phyloP scores from a whole-genome alignment of 2,329 filamentous ascomycete species.

The Aspergillus felis region DNA sequence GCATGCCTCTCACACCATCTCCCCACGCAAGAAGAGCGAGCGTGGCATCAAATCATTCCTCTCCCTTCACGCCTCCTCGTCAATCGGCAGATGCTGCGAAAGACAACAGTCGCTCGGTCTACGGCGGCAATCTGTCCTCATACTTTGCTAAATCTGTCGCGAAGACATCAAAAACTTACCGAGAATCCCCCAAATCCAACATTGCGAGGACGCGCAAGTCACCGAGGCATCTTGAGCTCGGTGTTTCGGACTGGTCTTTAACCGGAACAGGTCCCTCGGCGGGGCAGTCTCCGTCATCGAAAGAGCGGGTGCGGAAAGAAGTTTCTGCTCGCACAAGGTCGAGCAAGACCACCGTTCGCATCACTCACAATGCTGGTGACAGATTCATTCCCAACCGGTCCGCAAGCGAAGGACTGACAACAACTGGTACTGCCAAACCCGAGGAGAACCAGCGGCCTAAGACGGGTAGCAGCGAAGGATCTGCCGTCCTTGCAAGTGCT shows the following conservation, averaged over 20 bases:
- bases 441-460: constrained; percentile 74
- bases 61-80: constrained; percentile 72
- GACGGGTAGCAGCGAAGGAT: constrained; percentile 66
- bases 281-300: constrained; percentile 54
- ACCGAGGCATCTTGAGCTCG: constrained; percentile 82
- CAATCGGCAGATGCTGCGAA: constrained; percentile 53
- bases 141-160: constrained; percentile 67
- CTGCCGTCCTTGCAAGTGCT: constrained; percentile 70
- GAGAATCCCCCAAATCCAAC: constrained; percentile 94
- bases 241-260: constrained; percentile 87
- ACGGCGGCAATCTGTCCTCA: constrained; percentile 72
- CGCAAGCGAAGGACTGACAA: constrained; percentile 82
- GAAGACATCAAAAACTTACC: constrained; percentile 51
- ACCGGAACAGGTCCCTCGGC: constrained; percentile 68
- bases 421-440: constrained; percentile 77
- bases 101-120: constrained; percentile 64
- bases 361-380: constrained; percentile 69
- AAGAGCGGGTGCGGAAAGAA: constrained; percentile 55
- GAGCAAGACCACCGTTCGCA: constrained; percentile 70
- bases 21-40: constrained; percentile 62
- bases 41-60: constrained; percentile 54
- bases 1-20: constrained; percentile 91
- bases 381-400: constrained; percentile 94
- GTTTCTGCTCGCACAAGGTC: constrained; percentile 47
- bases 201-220: constrained; percentile 66